Percentiles rank a stretch among this genome's conserved stretches.
These are phyloP conservation scores for Lichtheimia ramosa DNA, from an alignment of 371 early-diverging fungal species.

Conservation along the genomic window DNA sequence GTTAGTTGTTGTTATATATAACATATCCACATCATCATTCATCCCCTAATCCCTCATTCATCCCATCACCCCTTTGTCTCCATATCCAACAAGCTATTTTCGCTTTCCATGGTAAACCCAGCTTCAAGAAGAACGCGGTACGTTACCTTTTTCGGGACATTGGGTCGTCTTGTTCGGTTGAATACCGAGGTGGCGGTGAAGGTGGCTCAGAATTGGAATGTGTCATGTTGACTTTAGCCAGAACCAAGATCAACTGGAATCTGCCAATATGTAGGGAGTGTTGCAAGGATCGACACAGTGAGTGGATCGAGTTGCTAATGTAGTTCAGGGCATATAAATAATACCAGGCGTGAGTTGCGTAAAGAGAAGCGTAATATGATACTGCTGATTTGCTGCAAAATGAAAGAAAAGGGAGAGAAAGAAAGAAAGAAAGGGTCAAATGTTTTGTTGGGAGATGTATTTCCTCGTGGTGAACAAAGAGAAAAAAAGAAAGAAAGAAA, in stretches of 20 bases:
- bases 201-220: conserved; percentile 16
- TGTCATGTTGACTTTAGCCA: conserved; percentile 7
- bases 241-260: background rate
- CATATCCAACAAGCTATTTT: background rate
- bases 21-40: background rate
- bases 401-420: background rate
- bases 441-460: conserved; percentile 8
- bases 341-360: conserved; percentile 3
- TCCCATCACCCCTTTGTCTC: background rate
- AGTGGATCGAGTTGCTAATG: background rate
- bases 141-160: conserved; percentile 15
- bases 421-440: conserved; percentile 2
- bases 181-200: background rate
- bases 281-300: background rate
- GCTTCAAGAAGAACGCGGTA: conserved; percentile 6
- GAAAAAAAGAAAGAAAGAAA: background rate
- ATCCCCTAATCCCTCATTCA: background rate
- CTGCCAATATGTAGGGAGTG: background rate
- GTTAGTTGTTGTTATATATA: conserved; percentile 1
- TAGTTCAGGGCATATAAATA: conserved; percentile 2
- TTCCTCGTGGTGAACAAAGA: conserved; percentile 8
- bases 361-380: background rate
- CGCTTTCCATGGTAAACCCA: background rate
- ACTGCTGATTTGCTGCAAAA: background rate
- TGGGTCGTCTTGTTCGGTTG: conserved; percentile 6